These are phyloP conservation scores for Vitis hybrid DNA, from an alignment of 177 flowering plant species.

Conservation along the genomic window DNA sequence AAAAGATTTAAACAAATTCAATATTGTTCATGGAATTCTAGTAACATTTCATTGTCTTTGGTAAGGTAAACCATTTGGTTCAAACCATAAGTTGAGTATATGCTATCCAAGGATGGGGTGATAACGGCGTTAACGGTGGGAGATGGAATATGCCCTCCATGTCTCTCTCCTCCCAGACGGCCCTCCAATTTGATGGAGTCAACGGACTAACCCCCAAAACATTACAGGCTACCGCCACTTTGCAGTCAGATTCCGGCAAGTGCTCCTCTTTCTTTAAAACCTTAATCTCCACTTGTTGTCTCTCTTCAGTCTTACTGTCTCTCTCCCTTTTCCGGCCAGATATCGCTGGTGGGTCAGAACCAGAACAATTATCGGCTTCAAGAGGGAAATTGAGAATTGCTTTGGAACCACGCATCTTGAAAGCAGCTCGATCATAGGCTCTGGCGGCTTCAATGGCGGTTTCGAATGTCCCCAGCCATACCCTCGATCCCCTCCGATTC, in stretches of 20 bases:
- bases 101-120: neutral
- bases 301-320: too few relatives aligned
- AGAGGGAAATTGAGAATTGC: constrained; percentile 14
- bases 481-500: constrained; percentile 3
- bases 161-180: constrained; percentile 4
- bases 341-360: too few relatives aligned
- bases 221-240: neutral
- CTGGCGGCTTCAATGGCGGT: constrained; percentile 7
- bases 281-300: too few relatives aligned
- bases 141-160: neutral
- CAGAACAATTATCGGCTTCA: too few relatives aligned
- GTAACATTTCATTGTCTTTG: too few relatives aligned
- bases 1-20: too few relatives aligned
- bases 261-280: too few relatives aligned
- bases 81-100: neutral
- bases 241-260: too few relatives aligned
- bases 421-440: constrained; percentile 12
- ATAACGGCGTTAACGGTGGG: constrained; percentile 11
- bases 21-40: too few relatives aligned
- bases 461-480: constrained; percentile 15
- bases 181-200: constrained; percentile 11
- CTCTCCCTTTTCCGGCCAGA: too few relatives aligned
- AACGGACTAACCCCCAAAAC: neutral
- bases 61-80: too few relatives aligned
- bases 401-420: constrained; percentile 1